Percentiles rank a stretch among this genome's conserved stretches.
These are phyloP conservation scores for Psilocybe subaeruginosa DNA, from an alignment of 768 basidiomycete genomes.

Conservation along the genomic window DNA sequence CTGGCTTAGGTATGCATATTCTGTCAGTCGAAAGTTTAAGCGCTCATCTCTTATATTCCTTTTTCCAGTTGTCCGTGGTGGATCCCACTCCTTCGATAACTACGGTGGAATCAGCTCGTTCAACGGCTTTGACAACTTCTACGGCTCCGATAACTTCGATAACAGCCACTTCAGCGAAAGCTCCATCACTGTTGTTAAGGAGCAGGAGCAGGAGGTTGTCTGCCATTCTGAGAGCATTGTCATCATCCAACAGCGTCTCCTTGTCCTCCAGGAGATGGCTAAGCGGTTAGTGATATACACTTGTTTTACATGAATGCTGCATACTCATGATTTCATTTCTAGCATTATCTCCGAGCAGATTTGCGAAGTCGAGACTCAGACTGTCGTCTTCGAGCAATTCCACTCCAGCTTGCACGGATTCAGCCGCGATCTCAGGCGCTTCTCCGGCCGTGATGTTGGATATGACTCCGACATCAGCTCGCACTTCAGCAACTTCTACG, in stretches of 20 bases:
- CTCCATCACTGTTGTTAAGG: conserved; percentile 33
- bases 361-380: conserved; percentile 54
- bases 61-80: conserved; percentile 19
- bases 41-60: background rate
- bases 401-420: conserved; percentile 41
- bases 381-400: conserved; percentile 47
- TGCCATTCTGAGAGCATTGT: conserved; percentile 39
- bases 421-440: conserved; percentile 42
- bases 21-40: background rate
- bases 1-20: conserved; percentile 27
- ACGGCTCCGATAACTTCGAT: conserved; percentile 45
- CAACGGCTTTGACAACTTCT: conserved; percentile 48
- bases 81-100: conserved; percentile 33
- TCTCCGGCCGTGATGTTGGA: conserved; percentile 39
- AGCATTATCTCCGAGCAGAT: conserved; percentile 50
- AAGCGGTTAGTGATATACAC: conserved; percentile 35
- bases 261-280: conserved; percentile 48
- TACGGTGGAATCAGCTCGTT: conserved; percentile 42
- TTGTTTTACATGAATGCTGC: background rate
- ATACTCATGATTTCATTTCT: background rate
- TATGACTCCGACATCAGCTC: conserved; percentile 39
- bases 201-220: conserved; percentile 38
- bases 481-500: conserved; percentile 36
- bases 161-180: conserved; percentile 35
- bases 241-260: conserved; percentile 49